Conservation (phyloP, 1,284 basidiomycete species). For the Trichosporon coremiiforme region DNA sequence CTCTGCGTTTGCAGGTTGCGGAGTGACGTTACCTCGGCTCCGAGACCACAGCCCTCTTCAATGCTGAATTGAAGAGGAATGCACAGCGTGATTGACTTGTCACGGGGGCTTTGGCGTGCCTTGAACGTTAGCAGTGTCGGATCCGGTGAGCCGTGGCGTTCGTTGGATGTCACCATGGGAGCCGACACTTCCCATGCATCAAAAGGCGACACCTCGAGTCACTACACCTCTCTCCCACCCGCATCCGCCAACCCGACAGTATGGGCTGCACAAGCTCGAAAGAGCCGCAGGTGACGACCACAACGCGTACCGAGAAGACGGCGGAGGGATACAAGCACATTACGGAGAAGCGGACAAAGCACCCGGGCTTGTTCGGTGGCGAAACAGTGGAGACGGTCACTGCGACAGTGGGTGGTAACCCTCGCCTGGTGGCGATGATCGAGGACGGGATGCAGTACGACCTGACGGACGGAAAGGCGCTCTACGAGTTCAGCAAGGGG, state of each 20-base stretch:
- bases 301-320: slow-evolving; percentile 6
- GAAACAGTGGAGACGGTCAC: background rate
- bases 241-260: background rate
- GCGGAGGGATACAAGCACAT: background rate
- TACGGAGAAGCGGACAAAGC: background rate
- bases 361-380: background rate
- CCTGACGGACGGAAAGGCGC: background rate
- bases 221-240: background rate
- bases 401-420: background rate
- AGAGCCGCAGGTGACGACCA: background rate
- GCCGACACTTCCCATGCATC: too few relatives aligned
- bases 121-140: too few relatives aligned
- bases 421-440: background rate
- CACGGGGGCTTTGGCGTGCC: too few relatives aligned
- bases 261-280: slow-evolving; percentile 7
- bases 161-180: too few relatives aligned
- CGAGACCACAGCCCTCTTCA: too few relatives aligned
- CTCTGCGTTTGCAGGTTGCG: too few relatives aligned
- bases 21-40: too few relatives aligned
- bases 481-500: background rate
- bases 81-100: too few relatives aligned
- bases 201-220: too few relatives aligned
- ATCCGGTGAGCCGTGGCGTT: too few relatives aligned
- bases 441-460: background rate
- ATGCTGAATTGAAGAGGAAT: too few relatives aligned